Evolutionary conservation across 306 rosid genomes (phyloP).

Genomic region (Quercus ilex): DNA sequence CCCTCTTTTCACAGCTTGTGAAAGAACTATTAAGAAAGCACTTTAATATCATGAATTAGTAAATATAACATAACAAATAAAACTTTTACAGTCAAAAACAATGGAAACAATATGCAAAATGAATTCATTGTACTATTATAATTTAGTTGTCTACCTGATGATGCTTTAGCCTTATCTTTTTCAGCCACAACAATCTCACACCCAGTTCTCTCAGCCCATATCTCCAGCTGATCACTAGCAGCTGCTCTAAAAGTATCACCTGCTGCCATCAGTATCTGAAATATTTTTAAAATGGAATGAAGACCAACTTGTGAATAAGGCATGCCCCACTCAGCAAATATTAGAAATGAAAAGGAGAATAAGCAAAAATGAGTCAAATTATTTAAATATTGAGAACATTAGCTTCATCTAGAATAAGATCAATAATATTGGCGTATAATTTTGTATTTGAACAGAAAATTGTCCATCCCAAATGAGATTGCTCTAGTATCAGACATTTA

Average conservation of each 20-base stretch:
- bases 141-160: slow-evolving; percentile 52
- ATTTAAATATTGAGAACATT: not conserved
- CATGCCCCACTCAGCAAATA: not conserved
- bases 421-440: not conserved
- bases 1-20: slow-evolving; percentile 88
- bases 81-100: not conserved
- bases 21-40: slow-evolving; percentile 74
- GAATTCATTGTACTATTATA: not conserved
- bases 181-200: slow-evolving; percentile 94
- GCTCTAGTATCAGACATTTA: not conserved
- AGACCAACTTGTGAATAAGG: slow-evolving; percentile 1
- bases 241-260: slow-evolving; percentile 99
- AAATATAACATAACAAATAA: slow-evolving; percentile 1
- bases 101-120: slow-evolving; percentile 7
- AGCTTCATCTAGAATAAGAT: not conserved
- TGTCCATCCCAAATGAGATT: not conserved
- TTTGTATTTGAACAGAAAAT: not conserved
- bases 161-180: slow-evolving; percentile 75
- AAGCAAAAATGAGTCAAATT: not conserved
- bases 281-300: slow-evolving; percentile 30
- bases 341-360: not conserved
- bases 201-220: slow-evolving; percentile 97
- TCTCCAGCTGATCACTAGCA: slow-evolving; percentile 95
- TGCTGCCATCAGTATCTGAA: slow-evolving; percentile 89
- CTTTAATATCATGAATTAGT: slow-evolving; percentile 42